Evolutionary conservation across 169 alveolate species (phyloP), one percentile per base, ranked within the genome.

Genomic region (Eimeria tenella): DNA sequence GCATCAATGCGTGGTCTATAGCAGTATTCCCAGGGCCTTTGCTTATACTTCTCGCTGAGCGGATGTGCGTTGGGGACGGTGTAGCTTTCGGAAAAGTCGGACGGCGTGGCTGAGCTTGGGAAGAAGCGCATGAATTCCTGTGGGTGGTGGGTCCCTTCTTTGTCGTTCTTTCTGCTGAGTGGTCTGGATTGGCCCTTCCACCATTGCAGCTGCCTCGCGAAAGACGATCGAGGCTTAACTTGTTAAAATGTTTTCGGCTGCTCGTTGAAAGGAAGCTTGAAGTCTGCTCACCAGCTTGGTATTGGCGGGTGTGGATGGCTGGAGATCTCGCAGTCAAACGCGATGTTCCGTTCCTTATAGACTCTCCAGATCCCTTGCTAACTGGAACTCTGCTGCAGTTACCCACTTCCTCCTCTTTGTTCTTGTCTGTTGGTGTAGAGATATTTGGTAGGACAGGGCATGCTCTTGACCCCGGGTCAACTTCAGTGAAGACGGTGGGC

Each of bases 71-170:
- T 2, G 75, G 81, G 63, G 50, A 4, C 21, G 58, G 58, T 50
- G 62, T 62, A 50, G 65, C 63, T 62, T 84, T 84, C 8, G 91
- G 91, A 5, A 62, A 77, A 17, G 79, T 62, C 62, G 63, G 68
- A 42, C 91, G 79, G 7, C 91, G 91, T 15, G 91, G 81, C 21
- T 62, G 91, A 62, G 75, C 15, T 31, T 23, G 31, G 17, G 63
- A 5, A n/a, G 63, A 10, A 25, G 81, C 53, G 49, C 25, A 49
- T 17, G 74, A 68, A 53, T 25, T 60, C 49, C 79, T 84, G 62
- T 23, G 52, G 53, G 53, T 60, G 4, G 91, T 60, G 0, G 52
- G 15, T 50, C 63, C 63, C 5, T 25, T 62, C 79, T 19, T 84
- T n/a, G 62, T 25, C 11, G 63, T 31, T 42, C 53, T 23, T 25